A percentile compares a stretch with the other conserved stretches of the same genome.
Evolutionary conservation across 176 grass and related monocot genomes (phyloP).

Genomic region (Tuctoria greenei): DNA sequence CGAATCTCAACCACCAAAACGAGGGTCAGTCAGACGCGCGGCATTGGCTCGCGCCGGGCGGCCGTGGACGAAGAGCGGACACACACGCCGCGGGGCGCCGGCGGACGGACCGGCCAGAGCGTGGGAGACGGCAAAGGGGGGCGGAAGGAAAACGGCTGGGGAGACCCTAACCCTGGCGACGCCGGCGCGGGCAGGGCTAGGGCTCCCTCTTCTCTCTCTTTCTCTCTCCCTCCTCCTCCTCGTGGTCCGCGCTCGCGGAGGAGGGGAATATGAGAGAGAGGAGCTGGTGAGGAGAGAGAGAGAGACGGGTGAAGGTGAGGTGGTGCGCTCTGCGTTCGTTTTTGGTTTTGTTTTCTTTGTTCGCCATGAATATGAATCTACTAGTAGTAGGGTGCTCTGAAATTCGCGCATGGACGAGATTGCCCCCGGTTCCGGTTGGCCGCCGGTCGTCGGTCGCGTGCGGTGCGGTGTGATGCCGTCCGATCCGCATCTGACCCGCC

Average conservation of each 20-base stretch:
- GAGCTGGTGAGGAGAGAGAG: conserved; percentile 2
- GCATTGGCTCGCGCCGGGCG: conserved; percentile 43
- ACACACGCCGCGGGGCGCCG: conserved; percentile 33
- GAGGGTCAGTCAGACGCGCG: conserved; percentile 45
- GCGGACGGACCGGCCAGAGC: conserved; percentile 36
- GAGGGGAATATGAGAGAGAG: conserved; percentile 35
- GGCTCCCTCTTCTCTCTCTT: conserved; percentile 34
- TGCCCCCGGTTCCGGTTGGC: conserved; percentile 46
- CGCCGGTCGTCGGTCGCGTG: conserved; percentile 33
- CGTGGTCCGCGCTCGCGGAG: conserved; percentile 36
- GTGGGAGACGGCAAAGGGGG: conserved; percentile 24
- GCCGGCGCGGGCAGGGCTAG: conserved; percentile 48
- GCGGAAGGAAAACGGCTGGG: conserved; percentile 8
- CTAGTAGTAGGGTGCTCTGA: conserved; percentile 38
- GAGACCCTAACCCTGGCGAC: conserved; percentile 61
- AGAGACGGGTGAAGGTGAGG: conserved; percentile 11
- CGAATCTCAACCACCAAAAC: conserved; percentile 7
- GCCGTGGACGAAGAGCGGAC: conserved; percentile 1
- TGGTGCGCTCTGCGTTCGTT: conserved; percentile 18
- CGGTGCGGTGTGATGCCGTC: conserved; percentile 16
- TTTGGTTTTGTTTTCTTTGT: conserved; percentile 30
- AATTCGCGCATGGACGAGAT: conserved; percentile 46
- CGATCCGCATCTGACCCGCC: conserved; percentile 28
- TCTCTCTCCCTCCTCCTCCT: conserved; percentile 27
- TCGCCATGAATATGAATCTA: conserved; percentile 57